phyloP scores from a whole-genome alignment of 345 rosid genomes.

The Salix caprea region DNA sequence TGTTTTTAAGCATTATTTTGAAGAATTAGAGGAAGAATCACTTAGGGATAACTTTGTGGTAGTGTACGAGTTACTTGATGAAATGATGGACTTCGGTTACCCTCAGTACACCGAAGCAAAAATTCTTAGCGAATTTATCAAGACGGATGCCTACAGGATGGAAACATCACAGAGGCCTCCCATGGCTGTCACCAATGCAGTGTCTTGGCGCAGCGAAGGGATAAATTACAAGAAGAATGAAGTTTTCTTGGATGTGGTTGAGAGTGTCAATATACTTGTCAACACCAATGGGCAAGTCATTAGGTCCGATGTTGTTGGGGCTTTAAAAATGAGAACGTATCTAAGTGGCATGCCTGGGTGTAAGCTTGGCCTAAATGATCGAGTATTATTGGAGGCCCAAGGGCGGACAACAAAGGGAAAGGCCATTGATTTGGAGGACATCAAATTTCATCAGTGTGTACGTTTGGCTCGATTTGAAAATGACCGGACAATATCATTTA shows the following conservation, averaged over 20 bases:
- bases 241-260: slow-evolving; percentile 93
- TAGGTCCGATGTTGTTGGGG: slow-evolving; percentile 95
- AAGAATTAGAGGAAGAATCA: slow-evolving; percentile 94
- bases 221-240: slow-evolving; percentile 86
- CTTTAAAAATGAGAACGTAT: slow-evolving; percentile 94
- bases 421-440: slow-evolving; percentile 95
- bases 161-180: slow-evolving; percentile 96
- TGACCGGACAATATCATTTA: slow-evolving; percentile 89
- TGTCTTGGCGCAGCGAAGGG: slow-evolving; percentile 98
- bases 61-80: slow-evolving; percentile 97
- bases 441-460: slow-evolving; percentile 98
- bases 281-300: slow-evolving; percentile 94
- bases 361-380: slow-evolving; percentile 93
- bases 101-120: slow-evolving; percentile 93
- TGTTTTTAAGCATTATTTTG: slow-evolving; percentile 98
- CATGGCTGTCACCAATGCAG: slow-evolving; percentile 98
- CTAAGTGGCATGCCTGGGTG: slow-evolving; percentile 99
- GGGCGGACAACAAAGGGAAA: slow-evolving; percentile 92
- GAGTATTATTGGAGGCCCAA: slow-evolving; percentile 91
- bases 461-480: slow-evolving; percentile 95
- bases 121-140: slow-evolving; percentile 90
- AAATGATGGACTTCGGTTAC: slow-evolving; percentile 98
- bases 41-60: slow-evolving; percentile 97
- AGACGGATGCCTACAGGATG: slow-evolving; percentile 97
- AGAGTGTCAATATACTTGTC: slow-evolving; percentile 90